Evolutionary conservation across 257 asterid species (phyloP), one percentile per base, ranked within the genome.

Genomic region (Jasminum sambac): DNA sequence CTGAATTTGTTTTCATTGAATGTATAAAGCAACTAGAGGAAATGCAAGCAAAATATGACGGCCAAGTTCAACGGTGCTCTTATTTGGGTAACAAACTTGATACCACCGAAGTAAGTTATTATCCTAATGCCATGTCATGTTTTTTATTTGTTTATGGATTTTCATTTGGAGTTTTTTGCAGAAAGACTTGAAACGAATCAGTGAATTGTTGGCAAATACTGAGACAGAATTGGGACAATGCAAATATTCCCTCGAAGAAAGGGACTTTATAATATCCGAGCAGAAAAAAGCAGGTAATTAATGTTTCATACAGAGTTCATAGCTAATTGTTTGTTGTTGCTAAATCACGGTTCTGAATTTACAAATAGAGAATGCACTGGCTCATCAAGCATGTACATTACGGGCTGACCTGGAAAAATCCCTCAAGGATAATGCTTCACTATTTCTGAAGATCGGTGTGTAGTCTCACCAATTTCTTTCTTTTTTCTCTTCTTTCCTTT

Each of bases 371-470:
- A 91, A 86, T 87, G 95, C 90, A 1, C 75, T 91, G 76, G 87
- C 91, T 72, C 93, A 89, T 74, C 96, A 86, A 81, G 95, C 97
- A 67, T 83, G 89, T 81, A 84, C 77, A 10, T 83, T 91, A 75
- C 86, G 93, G 11, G 86, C 95, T 82, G 95, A 91, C 64, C 74
- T 91, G 90, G 97, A 89, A 65, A 89, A 84, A 81, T 79, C 95
- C 48, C 87, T 80, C 64, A 74, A 77, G 75, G 93, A 91, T 61
- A 89, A 89, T 37, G 80, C 88, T 43, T 87, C 93, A 30, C 69
- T 91, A 26, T 86, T 81, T 78, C 76, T 44, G 46, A 91, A 91
- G 84, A 87, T 91, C 67, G 89, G 97, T 91, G 74, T 40, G 76
- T 67, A 46, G 14, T 41, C 61, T 38, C 50, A 13, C 58, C 59